Percentiles rank a stretch among this genome's conserved stretches.
Evolutionary conservation across 2,329 filamentous ascomycete species (phyloP).

Genomic region (Sporothrix variecibatus): DNA sequence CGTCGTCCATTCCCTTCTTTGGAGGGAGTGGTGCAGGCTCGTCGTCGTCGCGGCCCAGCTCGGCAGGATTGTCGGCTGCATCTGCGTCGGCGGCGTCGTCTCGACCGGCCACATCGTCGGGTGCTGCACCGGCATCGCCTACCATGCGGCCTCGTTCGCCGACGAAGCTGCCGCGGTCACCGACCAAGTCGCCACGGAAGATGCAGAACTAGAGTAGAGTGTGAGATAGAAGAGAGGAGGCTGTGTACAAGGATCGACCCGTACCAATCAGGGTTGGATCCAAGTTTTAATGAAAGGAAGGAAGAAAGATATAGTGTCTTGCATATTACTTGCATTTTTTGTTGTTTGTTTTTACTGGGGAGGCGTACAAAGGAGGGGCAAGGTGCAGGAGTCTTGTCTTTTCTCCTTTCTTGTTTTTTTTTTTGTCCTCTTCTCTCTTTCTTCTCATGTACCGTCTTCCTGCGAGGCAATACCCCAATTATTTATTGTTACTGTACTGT

Average conservation of each 20-base stretch:
- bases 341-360: neutral
- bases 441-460: neutral
- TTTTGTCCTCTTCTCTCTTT: neutral
- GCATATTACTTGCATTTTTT: slow-evolving; percentile 2
- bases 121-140: neutral
- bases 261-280: neutral
- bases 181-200: slow-evolving; percentile 11
- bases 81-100: neutral
- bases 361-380: slow-evolving; percentile 6
- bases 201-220: neutral
- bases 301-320: neutral
- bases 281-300: neutral
- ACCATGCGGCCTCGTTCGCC: neutral
- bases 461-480: slow-evolving; percentile 19
- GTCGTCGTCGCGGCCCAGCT: slow-evolving; percentile 18
- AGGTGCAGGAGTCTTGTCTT: slow-evolving; percentile 1
- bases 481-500: neutral
- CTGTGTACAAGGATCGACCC: neutral
- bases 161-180: slow-evolving; percentile 9
- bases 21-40: neutral
- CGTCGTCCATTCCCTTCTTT: slow-evolving; percentile 54
- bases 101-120: slow-evolving; percentile 15
- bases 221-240: neutral
- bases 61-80: slow-evolving; percentile 13
- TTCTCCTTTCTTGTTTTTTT: neutral